Evolutionary conservation across 1,284 basidiomycete species (phyloP), one percentile per base, ranked within the genome.

Genomic region (Flammula alnicola): DNA sequence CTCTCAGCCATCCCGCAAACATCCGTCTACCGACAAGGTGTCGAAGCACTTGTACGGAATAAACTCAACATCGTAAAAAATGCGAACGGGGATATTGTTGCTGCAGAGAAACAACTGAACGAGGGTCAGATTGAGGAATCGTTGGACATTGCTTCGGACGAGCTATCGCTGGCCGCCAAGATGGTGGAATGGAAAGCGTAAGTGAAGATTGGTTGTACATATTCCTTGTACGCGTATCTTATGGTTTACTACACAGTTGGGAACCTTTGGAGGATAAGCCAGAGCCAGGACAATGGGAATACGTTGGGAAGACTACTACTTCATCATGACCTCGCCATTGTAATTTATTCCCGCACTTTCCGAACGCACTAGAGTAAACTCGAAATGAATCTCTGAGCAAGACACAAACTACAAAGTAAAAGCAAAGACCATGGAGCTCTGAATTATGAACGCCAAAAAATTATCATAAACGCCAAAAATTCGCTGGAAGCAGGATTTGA

Each of bases 101-200:
- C 75, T 10, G 88, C 80, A 11, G 95, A 97, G 75, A 81, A 77
- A 61, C 78, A 84, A 67, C 63, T 95, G 43, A 79, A 86, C 36
- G 83, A 88, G 65, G 89, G 91, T 0, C 83, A 91, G 58, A 87
- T 95, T 45, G 93, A 96, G 73, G 83, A 94, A 68, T 81, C 90
- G 30, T 63, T 99, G 55, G 78, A 86, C 61, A 85, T 93, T 71
- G 95, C 95, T 3, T 70, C 87, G 60, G 88, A 91, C 59, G 96
- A 99, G 73, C 75, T 92, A 51, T 76, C 72, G 43, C 75, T 98
- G 36, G 90, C 81, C 1, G 77, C 77, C 30, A 92, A 93, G 74
- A 93, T 98, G 89, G 66, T 88, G 19, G 91, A 96, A 66, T 98
- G 93, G 93, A 97, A 98, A 76, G 83, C 91, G 95, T 99, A 70